A percentile compares a stretch with the other conserved stretches of the same genome.
phyloP scores from a whole-genome alignment of 352 stramenopile species.

The Aphanomyces stellatus region DNA sequence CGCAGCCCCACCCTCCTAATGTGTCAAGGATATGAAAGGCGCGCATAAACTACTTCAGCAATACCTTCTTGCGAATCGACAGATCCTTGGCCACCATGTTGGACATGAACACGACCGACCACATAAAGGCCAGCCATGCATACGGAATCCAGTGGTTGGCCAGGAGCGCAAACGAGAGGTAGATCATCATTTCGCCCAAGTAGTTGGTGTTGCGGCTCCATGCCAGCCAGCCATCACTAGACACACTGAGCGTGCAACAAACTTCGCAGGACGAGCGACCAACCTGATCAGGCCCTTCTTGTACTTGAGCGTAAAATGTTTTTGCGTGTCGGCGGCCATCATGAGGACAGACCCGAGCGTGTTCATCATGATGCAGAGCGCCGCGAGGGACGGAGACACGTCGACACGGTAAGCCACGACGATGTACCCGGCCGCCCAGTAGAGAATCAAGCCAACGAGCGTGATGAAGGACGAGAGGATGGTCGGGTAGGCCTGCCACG shows the following conservation, averaged over 20 bases:
- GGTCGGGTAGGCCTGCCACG: neutral
- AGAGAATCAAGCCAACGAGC: neutral
- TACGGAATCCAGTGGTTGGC: constrained; percentile 21
- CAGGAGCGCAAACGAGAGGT: constrained; percentile 10
- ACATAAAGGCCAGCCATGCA: constrained; percentile 13
- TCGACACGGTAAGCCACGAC: constrained; percentile 10
- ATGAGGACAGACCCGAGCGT: neutral
- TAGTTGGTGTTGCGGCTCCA: constrained; percentile 23
- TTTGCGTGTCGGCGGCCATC: constrained; percentile 16
- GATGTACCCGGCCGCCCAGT: constrained; percentile 17
- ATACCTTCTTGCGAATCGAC: constrained; percentile 21
- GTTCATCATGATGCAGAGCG: neutral
- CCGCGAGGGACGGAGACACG: neutral
- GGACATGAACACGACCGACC: constrained; percentile 5
- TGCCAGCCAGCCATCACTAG: constrained; percentile 20
- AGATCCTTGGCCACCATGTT: constrained; percentile 18
- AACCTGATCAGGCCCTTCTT: constrained; percentile 13
- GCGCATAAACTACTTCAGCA: too few relatives aligned
- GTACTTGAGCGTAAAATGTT: constrained; percentile 7
- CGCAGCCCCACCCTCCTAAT: constrained; percentile 2
- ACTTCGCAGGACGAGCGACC: neutral
- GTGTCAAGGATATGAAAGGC: neutral
- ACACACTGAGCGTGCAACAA: neutral
- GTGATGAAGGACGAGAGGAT: neutral
- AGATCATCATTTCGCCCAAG: constrained; percentile 14